Evolutionary conservation across 495 filamentous ascomycete species (phyloP), one percentile per base, ranked within the genome.

Genomic region (Peziza echinospora): DNA sequence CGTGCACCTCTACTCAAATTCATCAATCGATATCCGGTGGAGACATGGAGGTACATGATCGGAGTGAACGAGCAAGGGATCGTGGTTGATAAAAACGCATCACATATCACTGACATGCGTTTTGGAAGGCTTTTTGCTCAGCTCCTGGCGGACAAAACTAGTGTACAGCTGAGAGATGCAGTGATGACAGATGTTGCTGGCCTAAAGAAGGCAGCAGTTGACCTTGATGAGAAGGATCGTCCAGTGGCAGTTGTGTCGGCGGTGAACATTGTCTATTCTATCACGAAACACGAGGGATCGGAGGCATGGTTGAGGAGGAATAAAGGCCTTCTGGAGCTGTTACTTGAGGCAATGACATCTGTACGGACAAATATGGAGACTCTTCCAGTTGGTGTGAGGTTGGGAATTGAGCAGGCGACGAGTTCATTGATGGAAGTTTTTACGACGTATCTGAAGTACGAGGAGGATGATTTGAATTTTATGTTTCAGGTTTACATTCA

Each of bases 61-160:
- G 30, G 30, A 17, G 30, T 37, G 3, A 37, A 37, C 30, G 30
- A 37, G 30, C 30, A 37, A 37, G 19, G 19, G 13, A 17, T 37
- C 13, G 30, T 37, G 13, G 30, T 37, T 13, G 30, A 37, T 7
- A 37, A 7, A 17, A 17, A 37, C 13, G n/a, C n/a, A 22, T 70
- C 73, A 37, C 79, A 76, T 53, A 65, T 94, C 47, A 75, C 78
- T 46, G 82, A 96, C 47, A 68, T 82, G 55, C 76, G 76, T 41
- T 89, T 89, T 54, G 89, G 91, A 11, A 77, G 91, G n/a, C 86
- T 99, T 62, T 78, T 96, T 45, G 81, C 82, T 7, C 91, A 99
- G 56, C 73, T 93, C n/a, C 67, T 96, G 22, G 71, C 71, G 2
- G 72, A 93, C 52, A 22, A 43, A 22, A 75, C 75, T 22, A 89